phyloP scores from a whole-genome alignment of 140 eudicot genomes.

The Flaveria floridana region DNA sequence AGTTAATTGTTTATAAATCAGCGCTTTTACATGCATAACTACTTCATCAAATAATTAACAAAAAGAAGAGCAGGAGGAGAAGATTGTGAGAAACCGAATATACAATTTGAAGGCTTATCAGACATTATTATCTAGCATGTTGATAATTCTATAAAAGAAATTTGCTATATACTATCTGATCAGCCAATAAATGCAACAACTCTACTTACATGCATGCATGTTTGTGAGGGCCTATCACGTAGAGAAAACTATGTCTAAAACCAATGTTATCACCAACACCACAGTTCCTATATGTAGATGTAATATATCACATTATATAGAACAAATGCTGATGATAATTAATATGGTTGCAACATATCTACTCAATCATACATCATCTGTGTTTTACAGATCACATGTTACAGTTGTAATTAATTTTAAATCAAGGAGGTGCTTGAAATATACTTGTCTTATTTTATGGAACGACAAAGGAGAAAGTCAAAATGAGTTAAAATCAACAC shows the following conservation, averaged over 20 bases:
- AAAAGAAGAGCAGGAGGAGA: neutral
- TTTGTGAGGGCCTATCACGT: neutral
- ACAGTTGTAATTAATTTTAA: neutral
- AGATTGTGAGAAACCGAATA: neutral
- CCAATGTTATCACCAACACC: neutral
- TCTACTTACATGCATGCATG: neutral
- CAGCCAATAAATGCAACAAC: neutral
- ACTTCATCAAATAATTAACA: conserved; percentile 15
- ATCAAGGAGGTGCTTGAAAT: neutral
- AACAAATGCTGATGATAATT: neutral
- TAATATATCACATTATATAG: neutral
- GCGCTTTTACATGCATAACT: conserved; percentile 3
- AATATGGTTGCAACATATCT: neutral
- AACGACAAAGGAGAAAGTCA: too few relatives aligned
- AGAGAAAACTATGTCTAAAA: neutral
- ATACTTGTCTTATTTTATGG: neutral
- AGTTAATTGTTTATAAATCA: neutral
- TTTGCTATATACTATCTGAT: neutral
- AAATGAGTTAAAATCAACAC: too few relatives aligned
- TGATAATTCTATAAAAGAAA: neutral
- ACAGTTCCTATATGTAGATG: neutral
- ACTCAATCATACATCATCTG: conserved; percentile 1
- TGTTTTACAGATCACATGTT: neutral
- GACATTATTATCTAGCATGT: neutral
- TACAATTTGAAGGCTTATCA: neutral